Evolutionary conservation across 345 rosid genomes (phyloP).

Genomic region (Eucalyptus erythrocorys): DNA sequence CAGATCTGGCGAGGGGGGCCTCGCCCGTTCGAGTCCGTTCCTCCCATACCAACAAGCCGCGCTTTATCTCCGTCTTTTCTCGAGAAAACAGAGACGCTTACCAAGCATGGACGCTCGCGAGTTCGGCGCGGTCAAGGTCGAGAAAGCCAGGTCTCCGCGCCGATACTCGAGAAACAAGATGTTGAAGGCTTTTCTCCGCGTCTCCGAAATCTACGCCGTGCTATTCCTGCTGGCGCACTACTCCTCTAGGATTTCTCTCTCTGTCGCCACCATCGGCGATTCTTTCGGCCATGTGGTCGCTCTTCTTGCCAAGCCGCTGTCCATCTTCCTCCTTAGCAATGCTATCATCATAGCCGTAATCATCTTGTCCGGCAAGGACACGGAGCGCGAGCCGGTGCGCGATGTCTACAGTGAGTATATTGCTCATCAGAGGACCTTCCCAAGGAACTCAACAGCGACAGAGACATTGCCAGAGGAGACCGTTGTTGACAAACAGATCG

Average conservation of each 20-base stretch:
- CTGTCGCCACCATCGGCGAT: background rate
- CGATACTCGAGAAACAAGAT: background rate
- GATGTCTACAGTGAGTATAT: constrained; percentile 32
- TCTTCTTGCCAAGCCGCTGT: background rate
- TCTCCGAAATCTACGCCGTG: background rate
- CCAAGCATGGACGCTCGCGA: background rate
- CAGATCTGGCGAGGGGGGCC: too few species aligned
- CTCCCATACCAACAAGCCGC: background rate
- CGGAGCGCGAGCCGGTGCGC: background rate
- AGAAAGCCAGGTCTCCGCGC: constrained; percentile 33
- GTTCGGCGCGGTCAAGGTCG: constrained; percentile 11
- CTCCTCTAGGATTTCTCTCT: background rate
- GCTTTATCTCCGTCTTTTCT: background rate
- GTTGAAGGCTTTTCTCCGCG: constrained; percentile 5
- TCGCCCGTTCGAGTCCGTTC: background rate
- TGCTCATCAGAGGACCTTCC: background rate
- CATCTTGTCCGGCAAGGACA: constrained; percentile 4
- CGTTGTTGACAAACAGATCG: too few species aligned
- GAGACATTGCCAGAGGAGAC: too few species aligned
- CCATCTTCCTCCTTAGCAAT: constrained; percentile 24
- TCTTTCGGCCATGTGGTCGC: background rate
- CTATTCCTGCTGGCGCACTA: constrained; percentile 10
- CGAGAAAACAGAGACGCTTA: background rate
- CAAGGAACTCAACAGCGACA: too few species aligned
- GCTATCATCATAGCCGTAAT: constrained; percentile 22